Evolutionary conservation across 257 asterid genomes (phyloP).

Genomic region (Nicotiana tabacum): DNA sequence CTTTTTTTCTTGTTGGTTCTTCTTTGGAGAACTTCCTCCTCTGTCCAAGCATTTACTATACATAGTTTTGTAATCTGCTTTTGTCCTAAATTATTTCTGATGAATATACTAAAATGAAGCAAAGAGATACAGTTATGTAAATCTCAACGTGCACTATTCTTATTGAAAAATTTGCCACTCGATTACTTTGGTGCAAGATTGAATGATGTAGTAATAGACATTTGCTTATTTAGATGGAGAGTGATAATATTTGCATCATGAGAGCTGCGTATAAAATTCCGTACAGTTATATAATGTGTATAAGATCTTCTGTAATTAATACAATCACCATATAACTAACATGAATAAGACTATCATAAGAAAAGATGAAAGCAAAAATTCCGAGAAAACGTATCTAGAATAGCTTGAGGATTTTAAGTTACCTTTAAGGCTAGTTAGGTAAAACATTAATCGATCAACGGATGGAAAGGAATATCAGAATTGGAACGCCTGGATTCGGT

Average conservation of each 20-base stretch:
- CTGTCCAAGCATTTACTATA: conserved; percentile 21
- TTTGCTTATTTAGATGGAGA: background rate
- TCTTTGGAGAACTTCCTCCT: conserved; percentile 30
- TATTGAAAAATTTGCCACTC: background rate
- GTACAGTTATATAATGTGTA: too few relatives aligned
- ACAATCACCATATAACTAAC: too few relatives aligned
- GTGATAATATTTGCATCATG: background rate
- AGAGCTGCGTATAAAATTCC: background rate
- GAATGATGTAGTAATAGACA: background rate
- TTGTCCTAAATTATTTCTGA: background rate
- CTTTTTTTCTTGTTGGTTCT: conserved; percentile 31
- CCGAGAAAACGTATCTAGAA: too few relatives aligned
- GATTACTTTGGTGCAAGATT: background rate
- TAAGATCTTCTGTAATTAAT: too few relatives aligned
- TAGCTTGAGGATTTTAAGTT: too few relatives aligned
- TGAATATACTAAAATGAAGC: background rate
- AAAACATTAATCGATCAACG: too few relatives aligned
- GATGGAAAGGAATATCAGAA: too few relatives aligned
- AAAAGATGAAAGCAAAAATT: too few relatives aligned
- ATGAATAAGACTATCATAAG: too few relatives aligned
- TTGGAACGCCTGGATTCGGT: too few relatives aligned
- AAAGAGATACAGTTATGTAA: conserved; percentile 2
- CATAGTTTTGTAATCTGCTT: conserved; percentile 16
- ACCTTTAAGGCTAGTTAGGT: too few relatives aligned
- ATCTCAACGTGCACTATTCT: background rate